A percentile compares a stretch with the other conserved stretches of the same genome.
These are phyloP conservation scores for Fomitopsis pinicola DNA, from an alignment of 1,284 basidiomycete species.

Conservation along the genomic window DNA sequence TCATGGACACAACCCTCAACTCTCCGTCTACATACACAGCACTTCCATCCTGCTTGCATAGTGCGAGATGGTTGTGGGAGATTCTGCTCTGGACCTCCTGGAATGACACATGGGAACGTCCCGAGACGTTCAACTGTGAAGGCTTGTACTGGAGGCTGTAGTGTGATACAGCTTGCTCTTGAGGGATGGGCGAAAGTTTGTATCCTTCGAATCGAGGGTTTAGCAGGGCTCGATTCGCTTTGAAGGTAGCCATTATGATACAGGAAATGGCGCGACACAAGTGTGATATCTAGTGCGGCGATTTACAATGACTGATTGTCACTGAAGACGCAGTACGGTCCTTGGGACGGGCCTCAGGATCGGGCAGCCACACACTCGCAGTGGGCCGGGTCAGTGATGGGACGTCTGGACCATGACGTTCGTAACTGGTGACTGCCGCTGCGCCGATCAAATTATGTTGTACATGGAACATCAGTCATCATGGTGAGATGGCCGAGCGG, in stretches of 20 bases:
- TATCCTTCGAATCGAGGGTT: slow-evolving; percentile 86
- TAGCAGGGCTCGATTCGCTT: slow-evolving; percentile 44
- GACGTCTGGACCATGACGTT: no score
- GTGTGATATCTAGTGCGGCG: no score
- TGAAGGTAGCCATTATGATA: slow-evolving; percentile 23
- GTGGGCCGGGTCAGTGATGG: no score
- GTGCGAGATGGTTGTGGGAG: slow-evolving; percentile 76
- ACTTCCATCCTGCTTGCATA: slow-evolving; percentile 41
- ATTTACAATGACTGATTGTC: no score
- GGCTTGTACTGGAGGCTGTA: slow-evolving; percentile 47
- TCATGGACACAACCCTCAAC: slow-evolving; percentile 59
- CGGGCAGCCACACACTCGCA: no score
- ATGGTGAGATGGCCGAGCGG: slow-evolving; percentile 75
- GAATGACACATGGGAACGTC: slow-evolving; percentile 60
- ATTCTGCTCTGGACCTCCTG: slow-evolving; percentile 83
- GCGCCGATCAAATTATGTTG: no score
- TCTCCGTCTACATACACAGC: slow-evolving; percentile 72
- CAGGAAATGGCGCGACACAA: no score
- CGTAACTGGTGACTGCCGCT: no score
- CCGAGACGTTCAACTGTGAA: slow-evolving; percentile 60
- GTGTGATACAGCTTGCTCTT: slow-evolving; percentile 49
- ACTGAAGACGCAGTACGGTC: no score
- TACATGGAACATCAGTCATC: no score
- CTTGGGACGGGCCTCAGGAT: no score
- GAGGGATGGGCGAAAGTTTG: slow-evolving; percentile 58